Base-by-base conservation (phyloP, 2,329 filamentous ascomycete genomes). In the Epichloe bromicola region DNA sequence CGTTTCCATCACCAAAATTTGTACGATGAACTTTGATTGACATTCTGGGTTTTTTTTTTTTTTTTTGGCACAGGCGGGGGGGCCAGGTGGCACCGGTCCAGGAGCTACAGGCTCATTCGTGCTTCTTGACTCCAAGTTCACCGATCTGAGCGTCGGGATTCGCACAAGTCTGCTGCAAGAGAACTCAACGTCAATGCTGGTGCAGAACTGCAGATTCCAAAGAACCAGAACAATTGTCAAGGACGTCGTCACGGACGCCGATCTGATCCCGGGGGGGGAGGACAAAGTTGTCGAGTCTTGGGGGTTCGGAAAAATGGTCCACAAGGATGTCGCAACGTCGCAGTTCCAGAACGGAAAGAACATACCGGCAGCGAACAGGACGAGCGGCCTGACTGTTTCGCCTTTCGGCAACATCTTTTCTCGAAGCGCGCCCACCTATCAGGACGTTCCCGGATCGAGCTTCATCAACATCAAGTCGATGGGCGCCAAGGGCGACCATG, bases 401-500 rank as follows among this genome's bases (percentile, higher is more conserved):
- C 46, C 46, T 7, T 11, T 30, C 12, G 20, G 17, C 38, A 36
- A 44, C 12, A 34, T 34, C 39, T 50, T 40, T 45, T 26, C 30
- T 26, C 23, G 38, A 23, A 34, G 38, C 6, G n/a, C 34, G 26
- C 50, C 53, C 8, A 44, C 45, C 10, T 54, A 54, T 39, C 3
- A 48, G 3, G 45, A 48, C 34, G 5, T 19, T 15, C 3, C 23
- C 6, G 11, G 6, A 5, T n/a, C 15, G 11, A 11, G 49, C 2
- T 50, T 56, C n/a, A 5, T 46, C 33, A 43, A 51, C n/a, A 46
- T 53, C 33, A 57, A 56, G 30, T 40, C 10, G 0, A 75, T 14
- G 63, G 76, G 20, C 69, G 72, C 83, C 45, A 78, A 75, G 62
- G 85, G 85, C 58, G 84, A 91, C 56, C 86, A 84, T 26, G 61